Base-by-base conservation (phyloP, 345 rosid genomes). In the Brassica nigra region DNA sequence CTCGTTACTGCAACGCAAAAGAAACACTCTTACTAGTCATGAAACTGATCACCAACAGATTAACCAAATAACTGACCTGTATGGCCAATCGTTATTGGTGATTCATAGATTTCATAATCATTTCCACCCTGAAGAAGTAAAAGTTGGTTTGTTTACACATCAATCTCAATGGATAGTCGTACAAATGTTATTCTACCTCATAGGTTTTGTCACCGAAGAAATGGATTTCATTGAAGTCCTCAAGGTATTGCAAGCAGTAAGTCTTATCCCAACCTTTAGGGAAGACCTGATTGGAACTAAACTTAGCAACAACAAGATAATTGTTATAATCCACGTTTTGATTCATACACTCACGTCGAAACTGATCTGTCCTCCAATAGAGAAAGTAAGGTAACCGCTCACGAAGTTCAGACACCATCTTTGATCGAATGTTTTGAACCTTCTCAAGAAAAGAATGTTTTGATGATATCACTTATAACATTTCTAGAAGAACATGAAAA, bases 231-330 rank as follows among this genome's bases (percentile, higher is more conserved):
- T 70, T 78, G 75, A 89, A 95, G 15, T 88, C 95, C 15, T 88
- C 84, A 23, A 95, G 97, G 84, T 86, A 95, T 72, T 84, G 89
- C 90, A 95, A 83, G 87, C 99, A 93, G 82, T 93, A 95, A 62
- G 99, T 95, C 88, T 95, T 95, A 83, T 95, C 99, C 99, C 99
- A 95, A 71, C 99, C 98, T 74, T 82, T 86, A 62, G 99, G 99
- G 79, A 95, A 95, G 75, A 89, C 97, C 99, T 95, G 82, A 70
- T n/a, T 29, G 55, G 20, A 66, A 42, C 47, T 3, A 57, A 28
- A 66, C 27, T 76, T 11, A 58, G 58, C 59, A 57, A 75, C 29
- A 15, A 37, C 9, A 37, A 37, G 44, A 37, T 8, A 30, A 14
- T 4, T 44, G 8, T 11, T 59, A 44, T 20, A 27, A 33, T 47